Percentiles rank a stretch among this genome's conserved stretches.
Evolutionary conservation across 495 filamentous ascomycete species (phyloP).

Genomic region (Mytilinidion resinicola): DNA sequence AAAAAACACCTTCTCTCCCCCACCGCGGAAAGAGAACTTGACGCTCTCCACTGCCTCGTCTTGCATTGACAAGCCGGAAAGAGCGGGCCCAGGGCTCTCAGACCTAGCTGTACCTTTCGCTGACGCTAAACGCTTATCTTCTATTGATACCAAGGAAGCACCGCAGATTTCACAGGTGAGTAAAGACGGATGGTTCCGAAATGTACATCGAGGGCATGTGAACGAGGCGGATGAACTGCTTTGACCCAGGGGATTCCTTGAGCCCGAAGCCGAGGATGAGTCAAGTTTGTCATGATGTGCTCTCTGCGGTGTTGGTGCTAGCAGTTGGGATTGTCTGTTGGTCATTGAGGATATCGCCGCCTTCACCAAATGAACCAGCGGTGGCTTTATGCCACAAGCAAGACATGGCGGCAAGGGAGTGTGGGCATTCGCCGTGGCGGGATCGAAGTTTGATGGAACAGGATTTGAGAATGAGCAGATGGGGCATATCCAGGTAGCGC

Average conservation of each 20-base stretch:
- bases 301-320: slow-evolving; percentile 2
- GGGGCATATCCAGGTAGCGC: slow-evolving; percentile 93
- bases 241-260: not conserved
- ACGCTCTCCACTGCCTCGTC: slow-evolving; percentile 65
- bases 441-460: slow-evolving; percentile 86
- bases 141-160: slow-evolving; percentile 57
- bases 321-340: slow-evolving; percentile 21
- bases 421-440: slow-evolving; percentile 63
- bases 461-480: slow-evolving; percentile 98
- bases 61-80: slow-evolving; percentile 34
- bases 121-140: slow-evolving; percentile 38
- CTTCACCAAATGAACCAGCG: slow-evolving; percentile 72
- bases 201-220: slow-evolving; percentile 86
- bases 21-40: slow-evolving; percentile 84
- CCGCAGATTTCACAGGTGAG: slow-evolving; percentile 87
- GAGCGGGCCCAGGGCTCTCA: slow-evolving; percentile 73
- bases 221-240: slow-evolving; percentile 32
- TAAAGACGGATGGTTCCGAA: slow-evolving; percentile 85
- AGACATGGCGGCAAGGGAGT: slow-evolving; percentile 80
- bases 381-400: slow-evolving; percentile 89
- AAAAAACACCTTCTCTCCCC: slow-evolving; percentile 84
- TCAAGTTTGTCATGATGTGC: not conserved
- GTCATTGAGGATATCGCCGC: slow-evolving; percentile 59
- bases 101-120: slow-evolving; percentile 41
- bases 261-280: not conserved